These are phyloP conservation scores for Sclerotinia borealis DNA, from an alignment of 2,329 filamentous ascomycete species.

Conservation along the genomic window DNA sequence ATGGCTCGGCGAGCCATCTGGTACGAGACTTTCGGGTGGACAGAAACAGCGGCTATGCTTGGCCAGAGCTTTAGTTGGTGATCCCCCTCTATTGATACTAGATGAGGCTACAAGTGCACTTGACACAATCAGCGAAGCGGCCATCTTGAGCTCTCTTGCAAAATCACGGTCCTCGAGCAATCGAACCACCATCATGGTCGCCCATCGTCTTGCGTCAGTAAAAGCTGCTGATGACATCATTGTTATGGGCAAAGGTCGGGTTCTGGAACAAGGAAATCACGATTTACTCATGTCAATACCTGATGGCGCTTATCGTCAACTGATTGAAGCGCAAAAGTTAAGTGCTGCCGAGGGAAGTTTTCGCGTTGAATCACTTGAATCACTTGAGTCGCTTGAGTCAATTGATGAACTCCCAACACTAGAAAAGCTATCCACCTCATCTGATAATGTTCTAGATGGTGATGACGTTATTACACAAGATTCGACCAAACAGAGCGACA, in stretches of 20 bases:
- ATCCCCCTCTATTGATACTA: constrained; percentile 52
- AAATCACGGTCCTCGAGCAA: constrained; percentile 27
- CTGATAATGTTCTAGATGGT: too few relatives aligned
- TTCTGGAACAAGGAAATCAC: constrained; percentile 38
- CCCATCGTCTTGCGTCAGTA: constrained; percentile 38
- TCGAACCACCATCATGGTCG: constrained; percentile 37
- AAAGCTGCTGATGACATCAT: constrained; percentile 37
- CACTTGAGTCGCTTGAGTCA: too few relatives aligned
- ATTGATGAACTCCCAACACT: too few relatives aligned
- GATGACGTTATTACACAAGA: too few relatives aligned
- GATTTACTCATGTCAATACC: constrained; percentile 27
- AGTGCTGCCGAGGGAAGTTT: neutral
- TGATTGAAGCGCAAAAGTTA: constrained; percentile 20
- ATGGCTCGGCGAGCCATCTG: constrained; percentile 44
- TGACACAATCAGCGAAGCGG: constrained; percentile 51
- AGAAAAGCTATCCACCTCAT: too few relatives aligned
- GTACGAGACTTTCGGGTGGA: constrained; percentile 49
- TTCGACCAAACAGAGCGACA: neutral
- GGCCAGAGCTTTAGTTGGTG: constrained; percentile 50
- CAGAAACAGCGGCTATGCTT: constrained; percentile 56
- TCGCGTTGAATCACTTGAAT: neutral
- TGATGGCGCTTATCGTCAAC: constrained; percentile 45
- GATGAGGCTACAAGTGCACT: constrained; percentile 58
- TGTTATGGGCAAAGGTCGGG: constrained; percentile 35
- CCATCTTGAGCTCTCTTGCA: constrained; percentile 42